Conservation (phyloP, 176 grass and related monocot genomes). For the Aegilops speltoides region DNA sequence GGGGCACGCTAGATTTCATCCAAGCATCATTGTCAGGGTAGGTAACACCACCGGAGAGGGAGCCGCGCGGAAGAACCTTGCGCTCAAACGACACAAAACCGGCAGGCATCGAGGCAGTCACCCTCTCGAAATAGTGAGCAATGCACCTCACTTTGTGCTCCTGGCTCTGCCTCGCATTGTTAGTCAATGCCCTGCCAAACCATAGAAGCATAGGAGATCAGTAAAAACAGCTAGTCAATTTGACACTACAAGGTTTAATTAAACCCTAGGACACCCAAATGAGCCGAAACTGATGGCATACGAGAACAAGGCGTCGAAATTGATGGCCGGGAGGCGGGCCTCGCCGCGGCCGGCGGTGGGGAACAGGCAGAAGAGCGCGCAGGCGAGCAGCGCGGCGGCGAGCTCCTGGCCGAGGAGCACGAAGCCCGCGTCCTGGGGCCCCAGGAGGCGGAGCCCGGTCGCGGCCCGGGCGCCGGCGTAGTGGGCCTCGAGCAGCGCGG, state of each 20-base stretch:
- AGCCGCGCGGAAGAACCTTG: conserved; percentile 50
- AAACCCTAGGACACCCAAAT: neutral
- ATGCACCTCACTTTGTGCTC: conserved; percentile 85
- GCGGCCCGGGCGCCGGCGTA: conserved; percentile 43
- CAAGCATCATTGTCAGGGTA: conserved; percentile 56
- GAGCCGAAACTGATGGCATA: conserved; percentile 26
- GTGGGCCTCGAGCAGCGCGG: conserved; percentile 69
- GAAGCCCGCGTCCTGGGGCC: conserved; percentile 47
- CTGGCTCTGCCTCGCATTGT: conserved; percentile 54
- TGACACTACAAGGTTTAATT: neutral
- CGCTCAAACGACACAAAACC: conserved; percentile 84
- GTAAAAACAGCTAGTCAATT: neutral
- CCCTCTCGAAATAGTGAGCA: conserved; percentile 89
- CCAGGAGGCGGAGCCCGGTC: conserved; percentile 61
- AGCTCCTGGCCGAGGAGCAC: conserved; percentile 78
- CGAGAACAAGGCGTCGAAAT: conserved; percentile 79
- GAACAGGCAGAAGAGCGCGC: conserved; percentile 87
- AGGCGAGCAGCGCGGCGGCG: conserved; percentile 70
- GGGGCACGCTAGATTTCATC: conserved; percentile 51
- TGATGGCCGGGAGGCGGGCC: conserved; percentile 60
- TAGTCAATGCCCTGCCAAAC: conserved; percentile 39
- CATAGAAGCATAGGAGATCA: neutral
- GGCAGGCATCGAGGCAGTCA: conserved; percentile 43
- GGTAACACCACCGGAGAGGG: neutral
- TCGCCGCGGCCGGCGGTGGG: conserved; percentile 54